Evolutionary conservation across 2,329 filamentous ascomycete genomes (phyloP).

Genomic region (Coleophoma cylindrospora): DNA sequence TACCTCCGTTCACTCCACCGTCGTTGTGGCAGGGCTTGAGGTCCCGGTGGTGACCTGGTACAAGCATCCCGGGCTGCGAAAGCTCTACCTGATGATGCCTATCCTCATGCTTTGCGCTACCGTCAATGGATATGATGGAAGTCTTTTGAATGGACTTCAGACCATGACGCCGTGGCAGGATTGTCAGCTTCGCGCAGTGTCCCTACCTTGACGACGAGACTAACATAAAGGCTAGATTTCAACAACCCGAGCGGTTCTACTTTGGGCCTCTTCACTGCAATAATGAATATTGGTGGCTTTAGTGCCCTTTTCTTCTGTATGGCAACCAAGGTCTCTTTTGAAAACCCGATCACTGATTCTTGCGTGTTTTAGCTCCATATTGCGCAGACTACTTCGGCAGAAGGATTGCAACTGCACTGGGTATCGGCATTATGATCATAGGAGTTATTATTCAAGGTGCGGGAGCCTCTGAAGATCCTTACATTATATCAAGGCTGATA

Average conservation of each 20-base stretch:
- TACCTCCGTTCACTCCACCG: too few relatives aligned
- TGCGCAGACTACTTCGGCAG: conserved; percentile 37
- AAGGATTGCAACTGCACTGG: conserved; percentile 35
- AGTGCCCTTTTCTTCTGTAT: conserved; percentile 36
- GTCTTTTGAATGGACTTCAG: conserved; percentile 36
- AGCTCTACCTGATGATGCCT: conserved; percentile 41
- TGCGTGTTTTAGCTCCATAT: conserved; percentile 17
- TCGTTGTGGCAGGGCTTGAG: background rate
- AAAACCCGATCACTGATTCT: too few relatives aligned
- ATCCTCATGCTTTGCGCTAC: conserved; percentile 31
- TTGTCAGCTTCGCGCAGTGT: conserved; percentile 18
- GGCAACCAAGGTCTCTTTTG: too few relatives aligned
- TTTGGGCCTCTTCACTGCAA: conserved; percentile 34
- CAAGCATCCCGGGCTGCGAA: conserved; percentile 45
- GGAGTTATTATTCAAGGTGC: conserved; percentile 31
- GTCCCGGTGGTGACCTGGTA: conserved; percentile 31
- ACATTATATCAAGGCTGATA: too few relatives aligned
- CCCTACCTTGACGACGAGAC: background rate
- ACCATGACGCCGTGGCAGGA: conserved; percentile 35
- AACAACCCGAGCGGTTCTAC: conserved; percentile 18
- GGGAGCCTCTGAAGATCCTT: conserved; percentile 5
- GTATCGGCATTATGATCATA: conserved; percentile 33
- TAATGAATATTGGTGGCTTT: conserved; percentile 38
- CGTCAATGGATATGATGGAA: conserved; percentile 50
- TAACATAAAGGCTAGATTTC: conserved; percentile 7